phyloP scores from a whole-genome alignment of 225 moss, liverwort and hornwort species.

The Pseudoscleropodium purum region DNA sequence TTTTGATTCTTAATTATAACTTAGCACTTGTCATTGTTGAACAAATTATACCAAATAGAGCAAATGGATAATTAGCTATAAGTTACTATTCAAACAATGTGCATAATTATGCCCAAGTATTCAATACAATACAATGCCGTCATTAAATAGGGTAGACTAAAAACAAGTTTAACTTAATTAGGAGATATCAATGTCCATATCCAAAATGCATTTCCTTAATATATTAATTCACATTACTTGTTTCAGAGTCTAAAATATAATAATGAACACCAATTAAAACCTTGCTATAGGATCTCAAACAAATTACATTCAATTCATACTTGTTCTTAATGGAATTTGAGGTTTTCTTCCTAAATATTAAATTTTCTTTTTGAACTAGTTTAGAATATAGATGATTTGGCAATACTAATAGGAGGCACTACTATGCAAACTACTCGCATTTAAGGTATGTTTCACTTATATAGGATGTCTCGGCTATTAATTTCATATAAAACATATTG shows the following conservation, averaged over 20 bases:
- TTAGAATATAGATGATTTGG: not conserved
- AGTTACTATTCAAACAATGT: not conserved
- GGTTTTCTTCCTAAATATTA: not conserved
- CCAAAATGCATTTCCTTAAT: no score
- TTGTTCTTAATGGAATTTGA: not conserved
- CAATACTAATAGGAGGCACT: not conserved
- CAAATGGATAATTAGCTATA: not conserved
- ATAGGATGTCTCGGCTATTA: no score
- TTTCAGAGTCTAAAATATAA: not conserved
- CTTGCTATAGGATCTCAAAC: not conserved
- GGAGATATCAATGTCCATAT: no score
- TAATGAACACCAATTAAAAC: not conserved
- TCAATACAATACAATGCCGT: not conserved
- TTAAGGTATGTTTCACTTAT: not conserved
- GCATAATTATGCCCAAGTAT: fast-evolving
- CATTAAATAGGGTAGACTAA: not conserved
- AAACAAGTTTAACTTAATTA: not conserved
- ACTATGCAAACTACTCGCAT: not conserved
- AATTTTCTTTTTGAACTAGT: not conserved
- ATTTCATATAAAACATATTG: not conserved
- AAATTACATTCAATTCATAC: not conserved
- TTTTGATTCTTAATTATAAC: not conserved
- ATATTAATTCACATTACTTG: not conserved
- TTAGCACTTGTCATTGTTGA: not conserved
- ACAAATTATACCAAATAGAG: not conserved